Evolutionary conservation across 805 yeast genomes (phyloP).

Genomic region (Yamadazyma ubonensis): DNA sequence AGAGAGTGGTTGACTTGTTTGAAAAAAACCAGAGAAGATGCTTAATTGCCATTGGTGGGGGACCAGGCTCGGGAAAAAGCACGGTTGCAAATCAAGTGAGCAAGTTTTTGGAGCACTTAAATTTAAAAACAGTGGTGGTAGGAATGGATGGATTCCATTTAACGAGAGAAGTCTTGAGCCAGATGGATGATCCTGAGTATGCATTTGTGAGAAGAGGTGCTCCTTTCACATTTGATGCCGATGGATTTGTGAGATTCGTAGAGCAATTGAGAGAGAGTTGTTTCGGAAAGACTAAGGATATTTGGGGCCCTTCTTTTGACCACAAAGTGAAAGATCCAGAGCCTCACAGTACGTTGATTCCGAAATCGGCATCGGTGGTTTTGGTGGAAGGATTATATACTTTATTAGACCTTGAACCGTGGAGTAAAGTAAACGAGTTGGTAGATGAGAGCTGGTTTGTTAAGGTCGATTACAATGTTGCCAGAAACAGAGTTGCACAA

Average conservation of each 20-base stretch:
- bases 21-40: slow-evolving; percentile 22
- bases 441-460: slow-evolving; percentile 53
- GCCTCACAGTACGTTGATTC: slow-evolving; percentile 48
- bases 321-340: slow-evolving; percentile 75
- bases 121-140: slow-evolving; percentile 22
- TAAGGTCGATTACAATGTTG: slow-evolving; percentile 41
- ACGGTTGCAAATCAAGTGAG: slow-evolving; percentile 54
- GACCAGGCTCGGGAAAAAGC: slow-evolving; percentile 86
- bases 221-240: slow-evolving; percentile 78
- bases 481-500: slow-evolving; percentile 58
- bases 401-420: slow-evolving; percentile 54
- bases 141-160: slow-evolving; percentile 45
- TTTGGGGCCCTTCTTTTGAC: slow-evolving; percentile 69
- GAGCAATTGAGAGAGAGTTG: slow-evolving; percentile 14
- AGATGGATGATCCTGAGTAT: slow-evolving; percentile 50
- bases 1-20: neutral
- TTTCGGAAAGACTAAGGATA: slow-evolving; percentile 19
- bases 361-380: slow-evolving; percentile 49
- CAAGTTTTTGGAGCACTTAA: slow-evolving; percentile 15
- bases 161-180: slow-evolving; percentile 27
- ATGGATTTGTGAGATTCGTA: slow-evolving; percentile 26
- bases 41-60: slow-evolving; percentile 65
- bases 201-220: slow-evolving; percentile 77
- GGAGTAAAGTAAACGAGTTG: slow-evolving; percentile 49
- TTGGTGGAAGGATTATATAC: slow-evolving; percentile 79